Conservation (phyloP, 73 alveolate genomes). For the Tetrahymena elliotti region DNA sequence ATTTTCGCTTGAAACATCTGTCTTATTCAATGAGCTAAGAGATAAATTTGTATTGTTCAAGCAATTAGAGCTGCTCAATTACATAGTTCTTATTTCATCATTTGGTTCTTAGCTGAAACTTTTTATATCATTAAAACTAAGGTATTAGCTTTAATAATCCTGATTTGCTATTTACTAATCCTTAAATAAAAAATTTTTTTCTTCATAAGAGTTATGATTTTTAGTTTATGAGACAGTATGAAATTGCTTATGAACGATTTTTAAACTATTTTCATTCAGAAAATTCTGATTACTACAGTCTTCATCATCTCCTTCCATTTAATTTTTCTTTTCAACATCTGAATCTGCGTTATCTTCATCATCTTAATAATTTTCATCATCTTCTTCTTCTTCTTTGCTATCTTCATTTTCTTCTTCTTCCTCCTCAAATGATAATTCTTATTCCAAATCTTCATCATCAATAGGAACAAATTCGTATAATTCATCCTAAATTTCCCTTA, state of each 20-base stretch:
- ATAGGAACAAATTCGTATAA: background rate
- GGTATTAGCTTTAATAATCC: background rate
- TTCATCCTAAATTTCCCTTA: background rate
- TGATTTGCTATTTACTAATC: background rate
- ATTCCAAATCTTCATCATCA: background rate
- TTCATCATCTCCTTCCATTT: background rate
- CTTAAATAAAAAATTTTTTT: too few relatives aligned
- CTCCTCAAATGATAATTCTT: background rate
- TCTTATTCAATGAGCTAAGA: background rate
- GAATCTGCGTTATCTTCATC: background rate
- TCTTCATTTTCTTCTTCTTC: background rate
- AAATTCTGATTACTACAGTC: background rate
- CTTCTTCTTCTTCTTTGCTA: background rate
- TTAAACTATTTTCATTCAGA: background rate
- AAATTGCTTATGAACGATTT: too few relatives aligned
- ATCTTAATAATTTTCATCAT: background rate
- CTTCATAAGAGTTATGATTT: background rate
- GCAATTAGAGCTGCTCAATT: background rate
- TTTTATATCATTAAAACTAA: background rate
- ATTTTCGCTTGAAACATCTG: background rate
- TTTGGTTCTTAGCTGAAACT: background rate
- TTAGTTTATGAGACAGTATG: background rate
- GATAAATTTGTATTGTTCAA: background rate
- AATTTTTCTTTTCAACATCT: background rate
- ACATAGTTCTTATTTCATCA: background rate